These are phyloP conservation scores for Raddia distichophylla DNA, from an alignment of 176 grass and related monocot species.

Conservation along the genomic window DNA sequence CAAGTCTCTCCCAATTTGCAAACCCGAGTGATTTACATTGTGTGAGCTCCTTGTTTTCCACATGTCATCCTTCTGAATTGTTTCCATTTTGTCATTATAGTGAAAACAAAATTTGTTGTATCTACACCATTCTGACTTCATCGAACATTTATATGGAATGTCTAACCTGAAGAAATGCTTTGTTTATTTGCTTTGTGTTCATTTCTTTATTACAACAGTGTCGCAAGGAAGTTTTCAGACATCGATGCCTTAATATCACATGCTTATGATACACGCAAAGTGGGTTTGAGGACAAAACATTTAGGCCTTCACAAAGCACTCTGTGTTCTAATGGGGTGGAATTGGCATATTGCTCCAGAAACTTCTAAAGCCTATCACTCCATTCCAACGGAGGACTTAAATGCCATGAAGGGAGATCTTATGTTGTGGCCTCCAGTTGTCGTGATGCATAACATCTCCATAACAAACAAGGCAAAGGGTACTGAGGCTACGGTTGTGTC, in stretches of 20 bases:
- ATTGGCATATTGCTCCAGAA: constrained; percentile 80
- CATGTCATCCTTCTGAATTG: not conserved
- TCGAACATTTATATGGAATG: constrained; percentile 34
- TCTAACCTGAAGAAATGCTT: constrained; percentile 47
- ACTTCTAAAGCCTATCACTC: constrained; percentile 63
- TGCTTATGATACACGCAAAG: constrained; percentile 65
- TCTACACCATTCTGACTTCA: constrained; percentile 22
- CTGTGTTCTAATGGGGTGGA: constrained; percentile 95
- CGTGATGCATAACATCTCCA: constrained; percentile 66
- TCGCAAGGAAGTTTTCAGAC: constrained; percentile 69
- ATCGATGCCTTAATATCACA: constrained; percentile 66
- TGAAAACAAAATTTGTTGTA: constrained; percentile 9
- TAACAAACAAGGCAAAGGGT: constrained; percentile 36
- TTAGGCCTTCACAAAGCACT: constrained; percentile 88
- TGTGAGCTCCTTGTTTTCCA: not conserved
- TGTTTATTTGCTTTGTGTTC: constrained; percentile 48
- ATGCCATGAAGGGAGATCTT: constrained; percentile 67
- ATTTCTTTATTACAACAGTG: constrained; percentile 53
- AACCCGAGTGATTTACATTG: not conserved
- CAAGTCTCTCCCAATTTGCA: no score
- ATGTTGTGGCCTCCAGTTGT: constrained; percentile 95
- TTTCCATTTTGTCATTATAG: not conserved
- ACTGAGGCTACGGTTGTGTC: constrained; percentile 49
- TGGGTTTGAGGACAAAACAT: constrained; percentile 78
- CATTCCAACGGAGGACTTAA: constrained; percentile 58